Evolutionary conservation across 208 protist genomes (phyloP), one percentile per base, ranked within the genome.

Genomic region (Tritrichomonas foetus): DNA sequence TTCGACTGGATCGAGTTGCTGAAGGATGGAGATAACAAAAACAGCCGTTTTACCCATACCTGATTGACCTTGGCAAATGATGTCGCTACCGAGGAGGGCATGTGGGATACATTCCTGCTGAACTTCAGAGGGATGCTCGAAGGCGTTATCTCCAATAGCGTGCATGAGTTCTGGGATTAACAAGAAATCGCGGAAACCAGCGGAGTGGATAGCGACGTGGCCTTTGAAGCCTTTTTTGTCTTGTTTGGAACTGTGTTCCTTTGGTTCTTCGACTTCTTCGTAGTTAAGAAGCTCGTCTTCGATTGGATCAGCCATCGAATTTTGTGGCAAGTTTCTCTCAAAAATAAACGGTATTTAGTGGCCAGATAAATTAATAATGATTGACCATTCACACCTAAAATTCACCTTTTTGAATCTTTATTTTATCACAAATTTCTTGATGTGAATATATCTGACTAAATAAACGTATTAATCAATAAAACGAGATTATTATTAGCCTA

Each of bases 31-130:
- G 78, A 99, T 97, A 49, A 99, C 98, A 96, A 99, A 99, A 22
- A 99, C 98, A 61, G 98, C 99, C 11, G 99, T 99, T 97, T 99
- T 99, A 78, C 99, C 99, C 98, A 99, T 99, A 93, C 99, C 99
- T n/a, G 97, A 98, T 66, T 95, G 94, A 5, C 98, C 99, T 97
- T 99, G 99, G 64, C 98, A 99, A 16, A 99, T 95, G 39, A 99
- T 97, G 95, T 99, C 99, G 0, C 95, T 96, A 84, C 99, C 98
- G 8, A 99, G 94, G 80, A 99, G 98, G 14, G 98, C 98, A 96
- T 99, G 97, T 82, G 98, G 98, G 93, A 99, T 99, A 89, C 97
- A 98, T 95, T 99, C 97, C 94, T 99, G 97, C 96, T 99, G 99
- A 93, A 99, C 98, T 93, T 98, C 96, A 27, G 97, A 98, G 61